phyloP scores from a whole-genome alignment of 768 basidiomycete genomes.

The Pulveroboletus sp. region DNA sequence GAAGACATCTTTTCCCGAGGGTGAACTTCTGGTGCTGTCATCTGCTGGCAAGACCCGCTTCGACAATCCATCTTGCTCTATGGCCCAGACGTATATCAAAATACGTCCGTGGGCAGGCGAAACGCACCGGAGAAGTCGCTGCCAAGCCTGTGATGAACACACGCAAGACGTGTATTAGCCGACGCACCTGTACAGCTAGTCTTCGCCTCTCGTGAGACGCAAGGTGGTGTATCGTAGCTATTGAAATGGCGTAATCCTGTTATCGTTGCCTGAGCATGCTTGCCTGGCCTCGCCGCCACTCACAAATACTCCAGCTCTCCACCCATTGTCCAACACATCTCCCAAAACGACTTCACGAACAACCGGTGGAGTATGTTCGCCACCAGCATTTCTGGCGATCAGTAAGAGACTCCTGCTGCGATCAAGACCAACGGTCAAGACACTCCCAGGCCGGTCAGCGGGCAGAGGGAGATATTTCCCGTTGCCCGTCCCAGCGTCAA shows the following conservation, averaged over 20 bases:
- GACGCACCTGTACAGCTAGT: slow-evolving; percentile 64
- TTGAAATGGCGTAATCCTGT: slow-evolving; percentile 94
- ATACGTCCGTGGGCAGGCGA: slow-evolving; percentile 68
- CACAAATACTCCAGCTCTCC: slow-evolving; percentile 81
- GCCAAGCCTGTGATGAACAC: not conserved
- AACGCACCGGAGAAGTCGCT: slow-evolving; percentile 64
- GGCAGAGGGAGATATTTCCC: slow-evolving; percentile 92
- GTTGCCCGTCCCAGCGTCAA: slow-evolving; percentile 96
- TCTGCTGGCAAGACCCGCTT: slow-evolving; percentile 57
- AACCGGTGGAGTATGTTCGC: slow-evolving; percentile 17
- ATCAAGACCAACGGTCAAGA: slow-evolving; percentile 82
- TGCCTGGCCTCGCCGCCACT: slow-evolving; percentile 23
- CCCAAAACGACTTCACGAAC: slow-evolving; percentile 74
- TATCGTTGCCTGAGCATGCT: slow-evolving; percentile 2
- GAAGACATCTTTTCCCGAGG: slow-evolving; percentile 71
- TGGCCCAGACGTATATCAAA: slow-evolving; percentile 95
- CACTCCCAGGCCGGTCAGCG: slow-evolving; percentile 49
- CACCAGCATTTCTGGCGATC: slow-evolving; percentile 65
- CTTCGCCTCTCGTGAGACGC: slow-evolving; percentile 72
- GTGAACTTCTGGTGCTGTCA: not conserved
- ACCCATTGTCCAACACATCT: slow-evolving; percentile 67
- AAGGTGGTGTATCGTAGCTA: slow-evolving; percentile 96
- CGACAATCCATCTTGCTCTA: slow-evolving; percentile 84
- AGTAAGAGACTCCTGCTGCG: slow-evolving; percentile 73
- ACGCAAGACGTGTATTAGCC: not conserved